A percentile compares a stretch with the other conserved stretches of the same genome.
phyloP scores from a whole-genome alignment of 2,329 filamentous ascomycete species.

The Chaetomiaceae sp. region DNA sequence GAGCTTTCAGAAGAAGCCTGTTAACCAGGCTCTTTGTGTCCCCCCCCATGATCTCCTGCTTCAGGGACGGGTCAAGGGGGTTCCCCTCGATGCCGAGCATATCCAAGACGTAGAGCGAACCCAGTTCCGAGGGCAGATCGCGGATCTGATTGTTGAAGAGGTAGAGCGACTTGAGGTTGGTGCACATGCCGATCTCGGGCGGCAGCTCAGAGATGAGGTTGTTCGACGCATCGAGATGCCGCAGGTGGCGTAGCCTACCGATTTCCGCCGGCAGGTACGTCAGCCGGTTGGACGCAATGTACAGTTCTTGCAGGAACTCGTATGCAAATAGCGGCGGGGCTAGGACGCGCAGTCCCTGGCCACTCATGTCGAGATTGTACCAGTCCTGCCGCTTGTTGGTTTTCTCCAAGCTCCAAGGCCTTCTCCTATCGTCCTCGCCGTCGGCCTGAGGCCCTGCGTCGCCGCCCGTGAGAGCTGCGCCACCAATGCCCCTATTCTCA shows the following conservation, averaged over 20 bases:
- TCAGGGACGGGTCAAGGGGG: conserved; percentile 69
- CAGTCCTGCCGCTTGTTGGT: conserved; percentile 73
- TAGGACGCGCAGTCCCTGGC: conserved; percentile 86
- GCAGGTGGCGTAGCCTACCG: conserved; percentile 75
- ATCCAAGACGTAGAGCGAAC: conserved; percentile 82
- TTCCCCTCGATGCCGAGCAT: conserved; percentile 91
- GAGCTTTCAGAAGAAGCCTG: conserved; percentile 76
- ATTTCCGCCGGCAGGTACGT: conserved; percentile 74
- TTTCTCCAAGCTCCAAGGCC: conserved; percentile 63
- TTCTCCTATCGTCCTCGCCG: conserved; percentile 54
- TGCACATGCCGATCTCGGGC: conserved; percentile 93
- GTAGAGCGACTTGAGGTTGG: conserved; percentile 77
- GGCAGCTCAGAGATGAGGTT: conserved; percentile 82
- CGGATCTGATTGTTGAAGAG: conserved; percentile 88
- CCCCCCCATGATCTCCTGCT: conserved; percentile 78
- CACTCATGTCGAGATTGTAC: conserved; percentile 90
- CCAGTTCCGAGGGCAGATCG: conserved; percentile 78
- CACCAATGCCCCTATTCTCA: conserved; percentile 64
- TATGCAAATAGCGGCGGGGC: conserved; percentile 79
- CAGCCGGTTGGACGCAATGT: conserved; percentile 90
- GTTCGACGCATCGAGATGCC: conserved; percentile 79
- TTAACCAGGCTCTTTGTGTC: conserved; percentile 83
- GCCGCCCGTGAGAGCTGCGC: conserved; percentile 48
- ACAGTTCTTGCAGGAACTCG: conserved; percentile 83
- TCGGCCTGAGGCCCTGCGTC: conserved; percentile 47